A percentile compares a stretch with the other conserved stretches of the same genome.
phyloP scores from a whole-genome alignment of 2,329 filamentous ascomycete genomes.

The Canariomyces notabilis region DNA sequence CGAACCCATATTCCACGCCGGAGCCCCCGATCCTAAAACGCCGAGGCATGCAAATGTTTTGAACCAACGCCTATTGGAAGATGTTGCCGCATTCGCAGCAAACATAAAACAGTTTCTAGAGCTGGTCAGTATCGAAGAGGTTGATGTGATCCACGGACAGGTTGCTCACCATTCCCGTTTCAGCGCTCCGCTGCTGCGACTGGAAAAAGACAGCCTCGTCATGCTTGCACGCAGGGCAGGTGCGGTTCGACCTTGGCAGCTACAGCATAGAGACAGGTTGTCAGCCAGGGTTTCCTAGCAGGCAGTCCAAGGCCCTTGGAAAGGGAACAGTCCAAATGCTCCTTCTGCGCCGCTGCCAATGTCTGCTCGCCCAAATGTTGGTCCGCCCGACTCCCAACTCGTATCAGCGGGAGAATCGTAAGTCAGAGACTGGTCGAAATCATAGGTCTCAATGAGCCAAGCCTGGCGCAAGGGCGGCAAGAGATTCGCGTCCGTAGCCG shows the following conservation, averaged over 20 bases:
- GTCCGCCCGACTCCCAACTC: too few relatives aligned
- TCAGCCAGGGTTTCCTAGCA: conserved; percentile 33
- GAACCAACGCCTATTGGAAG: conserved; percentile 48
- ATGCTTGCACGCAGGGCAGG: conserved; percentile 79
- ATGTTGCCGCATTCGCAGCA: conserved; percentile 92
- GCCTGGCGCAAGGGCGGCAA: background rate
- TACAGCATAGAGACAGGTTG: conserved; percentile 42
- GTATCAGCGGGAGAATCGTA: background rate
- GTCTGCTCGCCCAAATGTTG: background rate
- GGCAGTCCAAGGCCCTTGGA: conserved; percentile 2
- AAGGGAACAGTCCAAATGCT: too few relatives aligned
- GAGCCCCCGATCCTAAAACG: conserved; percentile 12
- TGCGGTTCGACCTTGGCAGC: conserved; percentile 85
- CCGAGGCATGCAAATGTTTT: conserved; percentile 16
- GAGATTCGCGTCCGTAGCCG: background rate
- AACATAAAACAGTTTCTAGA: conserved; percentile 84
- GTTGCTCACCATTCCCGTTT: conserved; percentile 89
- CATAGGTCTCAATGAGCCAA: background rate
- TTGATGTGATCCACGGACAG: background rate
- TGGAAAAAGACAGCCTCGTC: conserved; percentile 97
- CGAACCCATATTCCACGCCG: conserved; percentile 1
- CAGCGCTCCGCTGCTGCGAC: conserved; percentile 91
- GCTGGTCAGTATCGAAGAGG: conserved; percentile 24
- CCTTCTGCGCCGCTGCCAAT: background rate
- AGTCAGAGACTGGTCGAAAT: background rate